Evolutionary conservation across 2,329 filamentous ascomycete genomes (phyloP).

Genomic region (Cryphonectria carpinicola): DNA sequence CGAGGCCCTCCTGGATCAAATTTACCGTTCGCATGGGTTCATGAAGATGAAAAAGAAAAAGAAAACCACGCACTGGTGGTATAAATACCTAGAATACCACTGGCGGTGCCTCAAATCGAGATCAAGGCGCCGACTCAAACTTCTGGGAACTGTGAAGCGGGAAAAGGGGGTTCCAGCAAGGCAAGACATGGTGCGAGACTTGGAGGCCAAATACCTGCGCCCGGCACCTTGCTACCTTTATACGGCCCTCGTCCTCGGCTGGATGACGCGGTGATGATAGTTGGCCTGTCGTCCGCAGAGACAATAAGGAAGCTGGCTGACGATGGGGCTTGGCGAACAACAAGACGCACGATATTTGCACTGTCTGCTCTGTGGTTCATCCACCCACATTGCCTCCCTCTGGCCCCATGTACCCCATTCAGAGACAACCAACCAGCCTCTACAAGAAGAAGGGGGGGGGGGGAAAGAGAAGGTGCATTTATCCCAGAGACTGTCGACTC

Average conservation of each 20-base stretch:
- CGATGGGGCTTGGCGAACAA: not conserved
- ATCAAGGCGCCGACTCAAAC: not conserved
- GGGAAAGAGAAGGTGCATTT: not conserved
- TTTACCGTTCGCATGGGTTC: not conserved
- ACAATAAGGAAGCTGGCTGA: not conserved
- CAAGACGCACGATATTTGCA: not conserved
- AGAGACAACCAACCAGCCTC: not conserved
- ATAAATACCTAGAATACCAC: not conserved
- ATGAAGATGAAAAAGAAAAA: not conserved
- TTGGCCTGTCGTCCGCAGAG: not conserved
- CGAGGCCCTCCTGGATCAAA: constrained; percentile 33
- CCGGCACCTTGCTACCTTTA: not conserved
- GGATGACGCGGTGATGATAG: not conserved
- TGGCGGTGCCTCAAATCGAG: not conserved
- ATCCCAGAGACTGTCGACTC: not conserved
- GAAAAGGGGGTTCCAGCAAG: not conserved
- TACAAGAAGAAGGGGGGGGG: not conserved
- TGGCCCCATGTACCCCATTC: not conserved
- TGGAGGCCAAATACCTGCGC: not conserved
- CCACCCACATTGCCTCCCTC: not conserved
- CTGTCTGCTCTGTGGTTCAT: not conserved
- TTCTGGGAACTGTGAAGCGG: no score
- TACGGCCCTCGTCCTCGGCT: not conserved
- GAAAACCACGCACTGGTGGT: not conserved
- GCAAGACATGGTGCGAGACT: not conserved